These are phyloP conservation scores for Mortierella sp. DNA, from an alignment of 371 early-diverging fungal species.

Conservation along the genomic window DNA sequence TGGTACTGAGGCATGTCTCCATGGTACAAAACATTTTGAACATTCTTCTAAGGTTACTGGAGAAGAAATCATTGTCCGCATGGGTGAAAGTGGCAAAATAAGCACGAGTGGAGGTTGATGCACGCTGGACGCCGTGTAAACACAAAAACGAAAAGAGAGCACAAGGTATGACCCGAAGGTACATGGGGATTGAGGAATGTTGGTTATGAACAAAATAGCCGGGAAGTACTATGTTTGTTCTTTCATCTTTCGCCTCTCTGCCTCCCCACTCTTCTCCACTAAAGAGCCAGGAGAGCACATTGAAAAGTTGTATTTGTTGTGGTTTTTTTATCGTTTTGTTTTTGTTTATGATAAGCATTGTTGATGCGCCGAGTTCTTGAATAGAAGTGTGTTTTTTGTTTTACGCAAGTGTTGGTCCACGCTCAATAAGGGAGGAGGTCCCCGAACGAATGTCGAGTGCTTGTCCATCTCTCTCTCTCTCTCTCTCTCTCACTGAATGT, in stretches of 20 bases:
- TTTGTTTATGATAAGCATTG: not conserved
- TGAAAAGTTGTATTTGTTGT: not conserved
- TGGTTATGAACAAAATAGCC: conserved; percentile 3
- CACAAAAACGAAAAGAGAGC: not conserved
- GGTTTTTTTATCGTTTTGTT: not conserved
- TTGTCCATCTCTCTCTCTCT: not conserved
- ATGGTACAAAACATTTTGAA: too few species aligned
- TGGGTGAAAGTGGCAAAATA: too few species aligned
- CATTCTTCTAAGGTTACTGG: too few species aligned
- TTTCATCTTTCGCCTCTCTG: not conserved
- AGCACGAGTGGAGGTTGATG: too few species aligned
- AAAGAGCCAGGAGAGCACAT: too few species aligned
- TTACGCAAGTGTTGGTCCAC: not conserved
- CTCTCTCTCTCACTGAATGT: conserved; percentile 5
- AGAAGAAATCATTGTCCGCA: too few species aligned
- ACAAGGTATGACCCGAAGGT: not conserved
- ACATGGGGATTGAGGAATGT: not conserved
- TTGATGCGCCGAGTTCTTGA: not conserved
- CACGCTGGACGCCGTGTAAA: too few species aligned
- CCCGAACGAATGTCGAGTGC: not conserved
- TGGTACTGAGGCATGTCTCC: too few species aligned
- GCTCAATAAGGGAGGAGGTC: not conserved
- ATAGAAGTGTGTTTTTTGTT: not conserved
- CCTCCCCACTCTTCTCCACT: not conserved
- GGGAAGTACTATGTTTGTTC: not conserved